phyloP scores from a whole-genome alignment of 495 filamentous ascomycete species.

The Parachaetomium inaequale region DNA sequence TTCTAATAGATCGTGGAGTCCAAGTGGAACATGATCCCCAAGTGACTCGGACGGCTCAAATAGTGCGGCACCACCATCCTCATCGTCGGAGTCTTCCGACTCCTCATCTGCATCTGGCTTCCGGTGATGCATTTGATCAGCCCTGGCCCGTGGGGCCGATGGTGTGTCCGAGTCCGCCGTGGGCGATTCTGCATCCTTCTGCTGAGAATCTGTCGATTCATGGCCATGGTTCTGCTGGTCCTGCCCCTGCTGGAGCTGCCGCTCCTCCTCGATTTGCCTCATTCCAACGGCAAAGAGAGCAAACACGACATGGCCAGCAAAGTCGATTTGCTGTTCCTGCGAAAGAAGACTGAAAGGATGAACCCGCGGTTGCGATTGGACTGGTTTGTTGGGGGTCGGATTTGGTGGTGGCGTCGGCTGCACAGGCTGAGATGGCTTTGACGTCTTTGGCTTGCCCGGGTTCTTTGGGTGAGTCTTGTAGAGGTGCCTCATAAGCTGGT shows the following conservation, averaged over 20 bases:
- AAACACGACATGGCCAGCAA: not conserved
- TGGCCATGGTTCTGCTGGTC: not conserved
- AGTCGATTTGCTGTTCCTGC: not conserved
- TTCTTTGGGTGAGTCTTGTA: not conserved
- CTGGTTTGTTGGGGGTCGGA: not conserved
- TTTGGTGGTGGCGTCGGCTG: not conserved
- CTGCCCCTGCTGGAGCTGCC: not conserved
- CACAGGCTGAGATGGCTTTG: not conserved
- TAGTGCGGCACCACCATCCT: not conserved
- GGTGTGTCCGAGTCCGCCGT: not conserved
- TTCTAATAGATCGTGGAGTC: no score
- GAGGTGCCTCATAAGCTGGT: constrained; percentile 12
- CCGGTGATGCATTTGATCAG: not conserved
- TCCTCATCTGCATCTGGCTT: not conserved
- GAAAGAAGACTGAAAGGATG: not conserved
- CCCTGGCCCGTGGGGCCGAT: not conserved
- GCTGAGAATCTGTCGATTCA: not conserved
- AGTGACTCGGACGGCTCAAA: not conserved
- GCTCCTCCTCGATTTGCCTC: not conserved
- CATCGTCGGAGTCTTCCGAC: constrained; percentile 2
- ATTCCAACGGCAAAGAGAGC: not conserved
- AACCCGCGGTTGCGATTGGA: not conserved
- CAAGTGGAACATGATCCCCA: not conserved
- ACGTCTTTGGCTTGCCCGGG: not conserved
- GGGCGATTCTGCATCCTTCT: not conserved